Evolutionary conservation across 2,329 filamentous ascomycete genomes (phyloP).

Genomic region (Calonectria pseudoturangicola): DNA sequence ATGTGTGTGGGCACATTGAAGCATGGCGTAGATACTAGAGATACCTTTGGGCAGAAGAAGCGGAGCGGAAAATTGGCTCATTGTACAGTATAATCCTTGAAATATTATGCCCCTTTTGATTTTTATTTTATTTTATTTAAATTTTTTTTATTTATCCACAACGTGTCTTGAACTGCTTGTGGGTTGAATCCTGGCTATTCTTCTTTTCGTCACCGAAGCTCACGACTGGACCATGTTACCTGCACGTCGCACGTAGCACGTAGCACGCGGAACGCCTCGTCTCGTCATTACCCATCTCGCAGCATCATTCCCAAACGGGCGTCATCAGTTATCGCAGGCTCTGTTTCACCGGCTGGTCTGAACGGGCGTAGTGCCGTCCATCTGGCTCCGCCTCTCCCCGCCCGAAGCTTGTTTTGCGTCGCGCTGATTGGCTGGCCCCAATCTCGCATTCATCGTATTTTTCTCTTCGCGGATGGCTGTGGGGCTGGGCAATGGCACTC

Average conservation of each 20-base stretch:
- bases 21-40: conserved; percentile 32
- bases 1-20: conserved; percentile 10
- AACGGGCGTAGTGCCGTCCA: background rate
- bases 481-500: conserved; percentile 8
- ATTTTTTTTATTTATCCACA: too few species aligned
- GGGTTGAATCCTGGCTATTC: background rate
- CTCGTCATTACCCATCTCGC: background rate
- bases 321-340: background rate
- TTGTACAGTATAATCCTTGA: background rate
- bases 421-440: conserved; percentile 43
- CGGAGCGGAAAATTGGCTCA: background rate
- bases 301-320: conserved; percentile 15
- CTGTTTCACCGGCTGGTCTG: conserved; percentile 10
- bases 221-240: background rate
- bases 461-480: conserved; percentile 20
- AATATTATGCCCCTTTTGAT: too few species aligned
- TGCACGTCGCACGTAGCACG: background rate
- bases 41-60: conserved; percentile 9
- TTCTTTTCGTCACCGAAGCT: conserved; percentile 3
- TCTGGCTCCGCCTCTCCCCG: conserved; percentile 43
- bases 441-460: conserved; percentile 59
- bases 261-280: background rate
- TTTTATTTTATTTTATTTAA: too few species aligned
- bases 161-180: background rate
- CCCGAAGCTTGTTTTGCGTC: conserved; percentile 15